phyloP scores from a whole-genome alignment of 2,329 filamentous ascomycete genomes.

The Beauveria asiatica region DNA sequence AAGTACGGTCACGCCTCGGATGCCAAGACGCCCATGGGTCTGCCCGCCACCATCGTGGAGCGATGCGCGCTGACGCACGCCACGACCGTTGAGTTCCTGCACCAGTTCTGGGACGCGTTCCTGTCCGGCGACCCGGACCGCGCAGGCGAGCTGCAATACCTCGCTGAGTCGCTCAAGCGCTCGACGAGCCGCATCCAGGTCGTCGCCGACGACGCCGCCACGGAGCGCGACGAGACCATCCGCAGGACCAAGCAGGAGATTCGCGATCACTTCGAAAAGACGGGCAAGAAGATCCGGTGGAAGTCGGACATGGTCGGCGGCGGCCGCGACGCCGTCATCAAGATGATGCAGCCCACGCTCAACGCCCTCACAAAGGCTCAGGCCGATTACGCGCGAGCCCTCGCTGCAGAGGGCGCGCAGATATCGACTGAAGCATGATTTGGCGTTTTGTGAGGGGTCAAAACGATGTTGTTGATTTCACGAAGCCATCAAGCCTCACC shows the following conservation, averaged over 20 bases:
- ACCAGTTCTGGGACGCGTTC: conserved; percentile 93
- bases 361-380: conserved; percentile 62
- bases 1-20: conserved; percentile 43
- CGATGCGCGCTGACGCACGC: conserved; percentile 68
- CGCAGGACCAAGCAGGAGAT: conserved; percentile 61
- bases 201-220: conserved; percentile 73
- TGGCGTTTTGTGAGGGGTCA: neutral
- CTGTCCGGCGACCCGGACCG: conserved; percentile 78
- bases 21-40: conserved; percentile 44
- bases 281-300: conserved; percentile 64
- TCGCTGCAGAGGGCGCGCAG: conserved; percentile 53
- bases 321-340: conserved; percentile 65
- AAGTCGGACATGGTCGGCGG: conserved; percentile 62
- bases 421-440: conserved; percentile 34
- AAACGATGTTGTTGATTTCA: neutral
- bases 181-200: conserved; percentile 72
- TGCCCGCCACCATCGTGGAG: conserved; percentile 46
- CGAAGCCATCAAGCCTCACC: neutral
- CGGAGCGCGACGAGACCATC: conserved; percentile 59
- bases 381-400: conserved; percentile 60
- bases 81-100: conserved; percentile 90
- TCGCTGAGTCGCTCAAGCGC: conserved; percentile 72
- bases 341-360: conserved; percentile 67
- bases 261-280: conserved; percentile 59
- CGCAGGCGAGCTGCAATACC: conserved; percentile 69